Base-by-base conservation (phyloP, 2,329 filamentous ascomycete genomes). In the Pyrenochaeta sp. region DNA sequence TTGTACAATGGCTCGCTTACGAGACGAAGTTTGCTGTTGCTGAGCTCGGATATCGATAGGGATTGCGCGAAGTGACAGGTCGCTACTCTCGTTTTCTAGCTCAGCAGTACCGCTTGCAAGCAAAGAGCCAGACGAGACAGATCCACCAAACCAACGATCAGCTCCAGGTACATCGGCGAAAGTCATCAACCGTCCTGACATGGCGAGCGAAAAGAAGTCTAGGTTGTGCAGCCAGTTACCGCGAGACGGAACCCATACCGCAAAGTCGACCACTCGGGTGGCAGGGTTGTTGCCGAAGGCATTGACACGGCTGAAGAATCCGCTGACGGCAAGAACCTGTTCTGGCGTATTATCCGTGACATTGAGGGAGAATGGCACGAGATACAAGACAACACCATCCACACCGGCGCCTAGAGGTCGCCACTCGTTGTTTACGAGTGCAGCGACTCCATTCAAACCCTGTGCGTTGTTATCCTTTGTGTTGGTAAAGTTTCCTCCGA, bases 201-300 rank as follows among this genome's bases (percentile, higher is more conserved):
- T 85, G 6, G 86, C 83, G 53, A 91, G 88, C 32, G 88, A 84
- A 7, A 85, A 79, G 6, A 86, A 81, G 10, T 78, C 69, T 19
- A 97, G 80, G 66, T 96, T 95, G 72, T 92, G 88, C 15, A 99
- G 83, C 95, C 95, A 99, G 73, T 95, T 95, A 56, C 84, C 85
- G 61, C 85, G 83, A 3, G 93, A 96, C 2, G 91, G 91, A 7
- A 98, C 90, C 95, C 95, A 99, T 37, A 98, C 83, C 13, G 92
- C 94, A 70, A 99, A 92, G 2, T 93, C 93, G 50, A 87, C 78
- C 0, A 88, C 90, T 8, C 84, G 70, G 28, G 89, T 83, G 9
- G 87, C 85, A 6, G 83, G 76, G 64, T 89, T 89, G 62, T 82
- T 82, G 36, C 81, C 87, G 67, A 92, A 94, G 0, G 84, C 85